Evolutionary conservation across 352 stramenopile genomes (phyloP), one percentile per base, ranked within the genome.

Genomic region (Phytophthora sansomeana): DNA sequence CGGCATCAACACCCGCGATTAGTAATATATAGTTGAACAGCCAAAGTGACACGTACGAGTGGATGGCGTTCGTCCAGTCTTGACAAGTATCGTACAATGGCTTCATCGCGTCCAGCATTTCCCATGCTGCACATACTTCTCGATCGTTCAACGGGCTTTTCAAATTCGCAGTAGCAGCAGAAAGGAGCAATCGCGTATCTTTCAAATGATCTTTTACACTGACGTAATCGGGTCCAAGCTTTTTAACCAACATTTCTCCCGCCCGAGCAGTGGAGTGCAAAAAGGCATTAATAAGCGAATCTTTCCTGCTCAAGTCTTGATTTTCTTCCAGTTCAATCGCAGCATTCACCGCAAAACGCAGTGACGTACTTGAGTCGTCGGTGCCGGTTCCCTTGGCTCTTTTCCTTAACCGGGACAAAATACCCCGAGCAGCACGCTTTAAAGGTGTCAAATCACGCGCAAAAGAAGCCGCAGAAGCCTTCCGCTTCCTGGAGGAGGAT

Each of bases 131-230:
- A 5, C 21, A n/a, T n/a, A 38, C 55, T 32, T 41, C 32, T 13
- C 43, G 26, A 16, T 1, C 0, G 17, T 17, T 44, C 29, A 65
- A 28, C 14, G n/a, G 17, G 9, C 21, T 13, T 17, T 58, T 13
- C 36, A 65, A 6, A 9, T 58, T 65, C 38, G 33, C 28, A 5
- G 51, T 39, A 21, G 57, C 57, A 36, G 58, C 57, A 9, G 47
- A 58, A 19, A 65, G 33, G 5, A 65, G 6, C 19, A 58, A 26
- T 29, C 47, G 49, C 33, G 58, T 51, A n/a, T 65, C 57, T 65
- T 58, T 36, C 26, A 65, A 19, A n/a, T 65, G 47, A 1, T 29
- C 28, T 30, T 52, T 38, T 5, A n/a, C 21, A 21, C 50, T 24
- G 47, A 39, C 19, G n/a, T 38, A 28, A 28, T 58, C 30, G 6